These are phyloP conservation scores for Phytophthora uliginosa DNA, from an alignment of 352 stramenopile genomes.

Conservation along the genomic window DNA sequence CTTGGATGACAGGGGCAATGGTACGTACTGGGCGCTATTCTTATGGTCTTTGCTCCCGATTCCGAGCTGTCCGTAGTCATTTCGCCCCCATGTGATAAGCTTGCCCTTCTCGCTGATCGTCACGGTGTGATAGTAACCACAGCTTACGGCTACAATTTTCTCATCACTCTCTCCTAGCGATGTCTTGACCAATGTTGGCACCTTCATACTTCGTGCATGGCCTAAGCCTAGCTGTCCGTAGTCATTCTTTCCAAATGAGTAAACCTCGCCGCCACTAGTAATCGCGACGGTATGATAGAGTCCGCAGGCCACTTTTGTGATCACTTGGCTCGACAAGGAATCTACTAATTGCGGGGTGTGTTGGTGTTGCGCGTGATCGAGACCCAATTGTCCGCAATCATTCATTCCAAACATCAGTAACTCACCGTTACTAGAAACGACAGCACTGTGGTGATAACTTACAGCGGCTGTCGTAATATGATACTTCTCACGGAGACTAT, in stretches of 20 bases:
- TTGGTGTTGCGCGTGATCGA: conserved; percentile 89
- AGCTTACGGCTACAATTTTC: conserved; percentile 81
- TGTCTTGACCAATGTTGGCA: conserved; percentile 78
- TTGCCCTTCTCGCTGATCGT: conserved; percentile 86
- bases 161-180: conserved; percentile 74
- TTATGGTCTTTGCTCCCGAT: conserved; percentile 93
- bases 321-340: conserved; percentile 72
- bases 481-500: conserved; percentile 88
- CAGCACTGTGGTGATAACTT: conserved; percentile 90
- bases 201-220: conserved; percentile 81
- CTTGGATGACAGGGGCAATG: conserved; percentile 81
- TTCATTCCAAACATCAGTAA: conserved; percentile 92
- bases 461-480: conserved; percentile 78
- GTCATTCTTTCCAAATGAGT: conserved; percentile 90
- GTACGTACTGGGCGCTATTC: conserved; percentile 81
- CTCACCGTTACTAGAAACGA: conserved; percentile 81
- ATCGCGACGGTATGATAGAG: conserved; percentile 84
- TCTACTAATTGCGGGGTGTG: conserved; percentile 87
- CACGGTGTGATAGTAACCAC: conserved; percentile 90
- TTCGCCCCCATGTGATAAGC: conserved; percentile 86
- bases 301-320: conserved; percentile 79
- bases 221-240: conserved; percentile 89
- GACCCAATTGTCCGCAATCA: conserved; percentile 85
- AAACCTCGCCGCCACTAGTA: conserved; percentile 79
- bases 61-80: conserved; percentile 90